Conservation (phyloP, 129 eudicot genomes). For the Smallanthus sonchifolius region DNA sequence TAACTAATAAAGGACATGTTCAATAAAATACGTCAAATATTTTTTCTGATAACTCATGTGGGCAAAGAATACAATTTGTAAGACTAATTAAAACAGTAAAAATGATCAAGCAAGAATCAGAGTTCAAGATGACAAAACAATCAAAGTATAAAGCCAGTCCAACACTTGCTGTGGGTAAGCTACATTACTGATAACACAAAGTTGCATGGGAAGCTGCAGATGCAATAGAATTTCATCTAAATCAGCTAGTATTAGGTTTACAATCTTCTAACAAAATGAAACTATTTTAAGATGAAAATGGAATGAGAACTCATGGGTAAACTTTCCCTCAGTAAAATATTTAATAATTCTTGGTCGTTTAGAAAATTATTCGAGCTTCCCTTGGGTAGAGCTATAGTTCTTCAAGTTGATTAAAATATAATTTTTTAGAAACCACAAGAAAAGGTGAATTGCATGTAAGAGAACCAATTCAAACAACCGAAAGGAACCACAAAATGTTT, state of each 20-base stretch:
- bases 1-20: conserved; percentile 36
- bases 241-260: neutral
- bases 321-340: neutral
- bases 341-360: neutral
- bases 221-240: neutral
- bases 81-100: neutral
- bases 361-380: neutral
- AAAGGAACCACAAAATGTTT: conserved; percentile 1
- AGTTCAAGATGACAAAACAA: neutral
- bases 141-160: neutral
- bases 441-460: neutral
- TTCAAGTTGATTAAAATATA: neutral
- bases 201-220: neutral
- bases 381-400: neutral
- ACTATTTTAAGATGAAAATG: neutral
- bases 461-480: neutral
- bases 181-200: neutral
- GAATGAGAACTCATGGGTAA: neutral
- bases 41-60: conserved; percentile 13
- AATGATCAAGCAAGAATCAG: neutral
- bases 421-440: conserved; percentile 2
- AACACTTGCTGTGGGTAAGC: neutral
- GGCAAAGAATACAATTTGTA: neutral
- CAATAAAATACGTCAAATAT: conserved; percentile 1
- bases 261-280: neutral